Evolutionary conservation across 163 green algal species (phyloP).

Genomic region (Chlorella variabilis): DNA sequence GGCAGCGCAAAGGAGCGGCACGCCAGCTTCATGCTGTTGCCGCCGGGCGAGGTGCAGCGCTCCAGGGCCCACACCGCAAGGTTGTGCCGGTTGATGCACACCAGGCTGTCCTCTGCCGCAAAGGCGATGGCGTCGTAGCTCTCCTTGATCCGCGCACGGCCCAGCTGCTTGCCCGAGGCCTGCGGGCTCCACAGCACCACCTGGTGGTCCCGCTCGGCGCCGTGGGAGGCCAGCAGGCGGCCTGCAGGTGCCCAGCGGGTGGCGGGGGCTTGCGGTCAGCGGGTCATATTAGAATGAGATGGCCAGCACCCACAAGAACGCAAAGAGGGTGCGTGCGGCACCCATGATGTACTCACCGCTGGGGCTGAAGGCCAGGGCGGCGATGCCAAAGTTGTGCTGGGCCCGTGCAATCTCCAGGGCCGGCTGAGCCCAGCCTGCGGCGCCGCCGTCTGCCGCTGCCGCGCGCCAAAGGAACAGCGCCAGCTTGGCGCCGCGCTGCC

Average conservation of each 20-base stretch:
- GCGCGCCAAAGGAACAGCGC: neutral
- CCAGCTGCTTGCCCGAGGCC: neutral
- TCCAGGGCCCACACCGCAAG: constrained; percentile 27
- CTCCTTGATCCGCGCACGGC: neutral
- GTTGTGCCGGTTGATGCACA: neutral
- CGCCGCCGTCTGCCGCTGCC: neutral
- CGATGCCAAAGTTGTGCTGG: constrained; percentile 26
- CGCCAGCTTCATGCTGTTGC: neutral
- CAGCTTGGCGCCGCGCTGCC: constrained; percentile 2
- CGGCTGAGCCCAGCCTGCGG: neutral
- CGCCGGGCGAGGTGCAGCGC: neutral
- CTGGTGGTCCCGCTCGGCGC: constrained; percentile 22
- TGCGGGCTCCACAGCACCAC: constrained; percentile 16
- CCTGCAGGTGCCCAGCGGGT: neutral
- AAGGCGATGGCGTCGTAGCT: constrained; percentile 17
- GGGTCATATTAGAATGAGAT: too few relatives aligned
- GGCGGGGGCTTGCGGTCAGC: neutral
- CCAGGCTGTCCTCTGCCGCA: neutral
- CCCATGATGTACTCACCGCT: neutral
- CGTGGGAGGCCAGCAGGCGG: constrained; percentile 14
- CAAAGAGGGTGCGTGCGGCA: neutral
- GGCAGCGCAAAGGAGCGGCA: neutral
- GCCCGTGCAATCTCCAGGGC: neutral
- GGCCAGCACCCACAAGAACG: too few relatives aligned
- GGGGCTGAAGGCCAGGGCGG: constrained; percentile 6